phyloP scores from a whole-genome alignment of 2,329 filamentous ascomycete species.

The Phyllosticta citrichinensis region DNA sequence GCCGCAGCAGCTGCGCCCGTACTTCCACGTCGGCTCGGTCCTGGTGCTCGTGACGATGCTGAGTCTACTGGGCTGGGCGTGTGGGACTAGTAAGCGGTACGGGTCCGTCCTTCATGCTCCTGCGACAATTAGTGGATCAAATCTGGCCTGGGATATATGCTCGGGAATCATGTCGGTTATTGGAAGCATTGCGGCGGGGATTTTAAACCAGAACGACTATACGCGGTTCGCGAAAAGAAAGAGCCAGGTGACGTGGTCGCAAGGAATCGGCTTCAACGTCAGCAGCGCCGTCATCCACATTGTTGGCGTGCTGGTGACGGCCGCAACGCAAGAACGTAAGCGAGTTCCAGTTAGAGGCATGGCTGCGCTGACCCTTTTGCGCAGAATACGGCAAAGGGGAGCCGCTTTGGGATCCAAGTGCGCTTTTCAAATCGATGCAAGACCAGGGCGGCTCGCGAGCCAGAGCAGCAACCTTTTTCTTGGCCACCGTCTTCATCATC shows the following conservation, averaged over 20 bases:
- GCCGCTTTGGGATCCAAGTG: conserved; percentile 29
- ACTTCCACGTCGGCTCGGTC: conserved; percentile 20
- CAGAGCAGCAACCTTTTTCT: neutral
- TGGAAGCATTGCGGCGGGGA: conserved; percentile 8
- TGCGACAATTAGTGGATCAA: conserved; percentile 15
- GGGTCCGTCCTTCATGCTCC: conserved; percentile 9
- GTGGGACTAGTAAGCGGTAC: conserved; percentile 23
- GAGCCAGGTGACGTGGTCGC: conserved; percentile 25
- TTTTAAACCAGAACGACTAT: conserved; percentile 24
- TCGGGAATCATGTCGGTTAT: conserved; percentile 30
- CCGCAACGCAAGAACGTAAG: conserved; percentile 28
- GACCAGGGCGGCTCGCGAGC: conserved; percentile 15
- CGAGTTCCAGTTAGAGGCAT: neutral
- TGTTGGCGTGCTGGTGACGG: conserved; percentile 33
- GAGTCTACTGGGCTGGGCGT: conserved; percentile 23
- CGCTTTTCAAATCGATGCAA: conserved; percentile 15
- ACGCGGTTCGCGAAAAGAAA: conserved; percentile 31
- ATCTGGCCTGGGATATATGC: conserved; percentile 31
- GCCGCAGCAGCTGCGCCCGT: conserved; percentile 28
- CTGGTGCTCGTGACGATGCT: conserved; percentile 24
- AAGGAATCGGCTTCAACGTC: conserved; percentile 27
- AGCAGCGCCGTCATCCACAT: conserved; percentile 28
- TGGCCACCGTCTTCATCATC: neutral
- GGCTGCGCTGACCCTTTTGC: neutral
- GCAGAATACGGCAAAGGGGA: conserved; percentile 17